Percentiles rank a stretch among this genome's conserved stretches.
Conservation (phyloP, 2,329 filamentous ascomycete genomes). For the Cyphellophora attinorum region DNA sequence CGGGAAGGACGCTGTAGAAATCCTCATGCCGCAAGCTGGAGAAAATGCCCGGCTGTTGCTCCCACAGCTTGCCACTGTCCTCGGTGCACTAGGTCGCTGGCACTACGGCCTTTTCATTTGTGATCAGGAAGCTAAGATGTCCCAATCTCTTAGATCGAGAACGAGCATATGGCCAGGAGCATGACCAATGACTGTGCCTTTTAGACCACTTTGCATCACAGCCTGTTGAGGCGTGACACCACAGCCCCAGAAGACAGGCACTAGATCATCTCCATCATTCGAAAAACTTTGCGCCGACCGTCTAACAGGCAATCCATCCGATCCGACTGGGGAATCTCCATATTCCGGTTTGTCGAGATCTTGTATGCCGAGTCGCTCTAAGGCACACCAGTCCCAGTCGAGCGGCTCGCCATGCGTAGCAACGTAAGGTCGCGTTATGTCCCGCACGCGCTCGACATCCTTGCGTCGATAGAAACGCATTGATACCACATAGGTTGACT, state of each 20-base stretch:
- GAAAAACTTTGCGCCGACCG: slow-evolving; percentile 14
- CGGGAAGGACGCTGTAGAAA: no score
- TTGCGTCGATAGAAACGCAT: slow-evolving; percentile 49
- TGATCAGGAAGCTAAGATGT: no score
- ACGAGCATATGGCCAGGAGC: slow-evolving; percentile 55
- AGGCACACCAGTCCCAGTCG: slow-evolving; percentile 54
- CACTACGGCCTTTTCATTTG: background rate
- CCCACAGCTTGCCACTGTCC: no score
- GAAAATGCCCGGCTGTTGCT: no score
- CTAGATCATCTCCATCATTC: slow-evolving; percentile 29
- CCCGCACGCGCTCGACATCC: slow-evolving; percentile 44
- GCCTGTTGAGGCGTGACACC: slow-evolving; percentile 59
- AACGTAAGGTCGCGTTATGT: slow-evolving; percentile 45
- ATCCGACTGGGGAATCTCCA: slow-evolving; percentile 39
- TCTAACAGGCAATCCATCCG: slow-evolving; percentile 27
- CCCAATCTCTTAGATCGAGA: slow-evolving; percentile 33
- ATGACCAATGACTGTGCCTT: slow-evolving; percentile 52
- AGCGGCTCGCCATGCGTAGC: slow-evolving; percentile 56
- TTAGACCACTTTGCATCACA: slow-evolving; percentile 45
- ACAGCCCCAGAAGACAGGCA: slow-evolving; percentile 55
- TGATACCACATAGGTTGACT: slow-evolving; percentile 48
- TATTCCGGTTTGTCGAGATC: slow-evolving; percentile 47
- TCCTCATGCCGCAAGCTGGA: no score
- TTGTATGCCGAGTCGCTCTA: slow-evolving; percentile 42
- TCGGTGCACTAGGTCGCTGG: no score